Base-by-base conservation (phyloP, 768 basidiomycete genomes). In the Pleurotus giganteus region DNA sequence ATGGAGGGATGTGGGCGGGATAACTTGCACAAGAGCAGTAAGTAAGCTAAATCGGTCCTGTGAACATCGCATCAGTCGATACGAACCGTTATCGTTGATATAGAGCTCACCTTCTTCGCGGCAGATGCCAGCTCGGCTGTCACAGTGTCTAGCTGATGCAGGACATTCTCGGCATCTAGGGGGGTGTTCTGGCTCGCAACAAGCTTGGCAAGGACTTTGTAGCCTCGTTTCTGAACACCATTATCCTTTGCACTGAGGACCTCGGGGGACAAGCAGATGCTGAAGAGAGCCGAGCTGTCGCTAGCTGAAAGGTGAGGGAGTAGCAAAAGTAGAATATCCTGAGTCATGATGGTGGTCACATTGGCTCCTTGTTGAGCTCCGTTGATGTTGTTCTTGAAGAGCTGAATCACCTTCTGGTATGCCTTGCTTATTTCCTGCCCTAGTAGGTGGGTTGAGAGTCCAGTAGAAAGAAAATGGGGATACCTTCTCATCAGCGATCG, bases 161-260 rank as follows among this genome's bases (percentile, higher is more conserved):
- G 71, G 24, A 88, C 79, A 8, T 67, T 67, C 56, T 88, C 85
- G 11, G 76, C 79, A 57, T 83, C 80, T 41, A 77, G 62, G 28
- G 66, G 65, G 27, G 86, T 74, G 64, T 88, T 86, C 0, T 75
- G 78, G 49, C 74, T 74, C 63, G 88, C 87, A n/a, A 86, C 69
- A 37, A 94, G 68, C 60, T 87, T 87, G 28, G 87, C 78, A 13
- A 98, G 77, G 15, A 89, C 85, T 65, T 96, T 89, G 73, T 98
- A 98, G 7, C 87, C 91, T 61, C 95, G 91, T 72, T 99, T 99
- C 73, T 98, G 96, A 4, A 96, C 85, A 2, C 85, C 92, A 47
- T 90, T 90, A 63, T 98, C 94, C 61, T 75, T 82, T 61, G 84
- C 85, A 51, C 81, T 80, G 4, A 98, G 75, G 21, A 97, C 81